Evolutionary conservation across 805 yeast species (phyloP).

Genomic region (Ascoidea rubescens): DNA sequence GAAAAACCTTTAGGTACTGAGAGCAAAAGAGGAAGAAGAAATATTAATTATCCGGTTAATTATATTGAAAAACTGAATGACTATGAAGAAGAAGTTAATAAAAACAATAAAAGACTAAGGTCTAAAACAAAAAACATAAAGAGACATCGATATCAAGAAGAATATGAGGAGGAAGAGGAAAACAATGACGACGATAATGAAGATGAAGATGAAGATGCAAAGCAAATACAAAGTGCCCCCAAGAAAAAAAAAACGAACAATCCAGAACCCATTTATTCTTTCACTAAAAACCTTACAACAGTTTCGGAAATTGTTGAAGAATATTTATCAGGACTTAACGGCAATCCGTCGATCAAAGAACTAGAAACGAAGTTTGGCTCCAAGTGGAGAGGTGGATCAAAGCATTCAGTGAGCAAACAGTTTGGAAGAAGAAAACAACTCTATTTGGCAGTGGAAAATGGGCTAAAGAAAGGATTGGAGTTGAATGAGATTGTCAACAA

Average conservation of each 20-base stretch:
- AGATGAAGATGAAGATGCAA: not conserved
- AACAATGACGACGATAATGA: not conserved
- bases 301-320: conserved; percentile 15
- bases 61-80: not conserved
- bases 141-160: too few species aligned
- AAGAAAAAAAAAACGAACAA: not conserved
- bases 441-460: conserved; percentile 4
- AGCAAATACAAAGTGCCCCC: not conserved
- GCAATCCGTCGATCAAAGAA: conserved; percentile 24
- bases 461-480: not conserved
- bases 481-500: conserved; percentile 2
- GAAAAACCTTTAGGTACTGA: not conserved
- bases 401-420: conserved; percentile 18
- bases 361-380: conserved; percentile 27
- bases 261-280: conserved; percentile 2
- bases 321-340: conserved; percentile 25
- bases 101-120: too few species aligned
- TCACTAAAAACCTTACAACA: not conserved
- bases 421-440: conserved; percentile 20
- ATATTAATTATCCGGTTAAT: not conserved
- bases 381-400: conserved; percentile 24
- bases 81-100: not conserved
- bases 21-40: not conserved
- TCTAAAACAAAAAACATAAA: too few species aligned
- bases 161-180: not conserved